Evolutionary conservation across 371 early-diverging fungal species (phyloP), one percentile per base, ranked within the genome.

Genomic region (Apophysomyces variabilis): DNA sequence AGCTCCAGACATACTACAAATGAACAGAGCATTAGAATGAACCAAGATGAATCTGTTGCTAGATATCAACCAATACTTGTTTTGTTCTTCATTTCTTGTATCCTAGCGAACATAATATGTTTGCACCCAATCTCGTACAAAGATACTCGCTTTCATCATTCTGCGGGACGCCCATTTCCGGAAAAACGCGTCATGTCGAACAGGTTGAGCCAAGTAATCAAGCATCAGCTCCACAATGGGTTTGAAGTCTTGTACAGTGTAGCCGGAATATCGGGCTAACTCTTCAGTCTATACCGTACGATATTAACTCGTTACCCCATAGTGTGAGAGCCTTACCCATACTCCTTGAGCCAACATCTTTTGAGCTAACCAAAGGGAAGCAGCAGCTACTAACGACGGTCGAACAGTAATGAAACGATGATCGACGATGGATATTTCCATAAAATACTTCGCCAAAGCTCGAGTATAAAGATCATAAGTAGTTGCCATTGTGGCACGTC

Each of bases 341-440:
- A 82, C 74, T 6, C 90, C 90, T 5, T 87, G 73, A 38, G 84
- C 79, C 38, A 97, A 87, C 89, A 99, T 95, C 62, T 87, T 85
- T 50, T 97, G 87, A 1, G 99, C 93, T 7, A 99, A 79, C 83
- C 89, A 97, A 46, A 97, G 75, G 14, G 92, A 82, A 1, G 97
- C 89, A 1, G 94, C 95, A 4, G 99, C 96, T 36, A 95, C 76
- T 62, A 86, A 71, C 21, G 95, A 95, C 0, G 98, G 95, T 13
- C 88, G 76, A 35, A 79, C 88, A 38, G 66, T 66, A 50, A 98
- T 75, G 68, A 97, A 94, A 16, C 85, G 78, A 66, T 96, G 89
- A 76, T 98, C 96, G 21, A 99, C 73, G 12, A 95, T 82, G 13
- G 95, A 85, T 5, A 97, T 85, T 82, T 99, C 99, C 90, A 99